Base-by-base conservation (phyloP, 495 filamentous ascomycete species). In the Lineolata rhizophorae region DNA sequence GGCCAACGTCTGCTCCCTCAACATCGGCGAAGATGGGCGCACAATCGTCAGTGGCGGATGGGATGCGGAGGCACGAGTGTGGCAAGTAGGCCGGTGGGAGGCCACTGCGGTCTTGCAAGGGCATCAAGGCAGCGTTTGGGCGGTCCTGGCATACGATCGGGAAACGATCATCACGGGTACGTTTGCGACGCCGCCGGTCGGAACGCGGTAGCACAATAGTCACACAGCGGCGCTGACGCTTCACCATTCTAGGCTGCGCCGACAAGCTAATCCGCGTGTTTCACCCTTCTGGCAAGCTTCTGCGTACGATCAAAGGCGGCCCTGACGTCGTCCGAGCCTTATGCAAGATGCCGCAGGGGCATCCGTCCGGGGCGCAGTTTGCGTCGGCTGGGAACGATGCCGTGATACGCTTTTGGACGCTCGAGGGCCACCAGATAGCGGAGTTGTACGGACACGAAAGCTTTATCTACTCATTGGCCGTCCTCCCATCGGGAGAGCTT, bases 1-100 rank as follows among this genome's bases (percentile, higher is more conserved):
- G 10, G 62, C 72, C 37, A 95, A 94, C 39, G 67, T 99, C 19
- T 94, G 84, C 47, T 58, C 84, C 1, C 52, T 99, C 18, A 82
- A 93, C 47, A 70, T 76, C 3, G 70, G 66, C 27, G 61, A 70
- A 4, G 68, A 75, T 32, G 69, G 67, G 2, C 64, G 52, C 12
- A 73, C 66, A 46, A 62, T 95, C 31, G 70, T 93, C 26, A 94
- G 84, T 44, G 87, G 81, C n/a, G 74, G 82, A 49, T 99, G 90
- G 90, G 90, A 99, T 49, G 65, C 67, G 24, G 73, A 81, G 22
- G 80, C 76, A 9, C 68, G 78, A 19, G 46, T 92, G 35, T 94
- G 68, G 69, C 5, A 75, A 72, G 38, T 92, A 76, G 78, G 79
- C 82, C 46, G 47, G 30, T 46, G 46, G 43, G 63, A 58, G 10